phyloP scores from a whole-genome alignment of 176 grass and related monocot genomes.

The Canna indica region DNA sequence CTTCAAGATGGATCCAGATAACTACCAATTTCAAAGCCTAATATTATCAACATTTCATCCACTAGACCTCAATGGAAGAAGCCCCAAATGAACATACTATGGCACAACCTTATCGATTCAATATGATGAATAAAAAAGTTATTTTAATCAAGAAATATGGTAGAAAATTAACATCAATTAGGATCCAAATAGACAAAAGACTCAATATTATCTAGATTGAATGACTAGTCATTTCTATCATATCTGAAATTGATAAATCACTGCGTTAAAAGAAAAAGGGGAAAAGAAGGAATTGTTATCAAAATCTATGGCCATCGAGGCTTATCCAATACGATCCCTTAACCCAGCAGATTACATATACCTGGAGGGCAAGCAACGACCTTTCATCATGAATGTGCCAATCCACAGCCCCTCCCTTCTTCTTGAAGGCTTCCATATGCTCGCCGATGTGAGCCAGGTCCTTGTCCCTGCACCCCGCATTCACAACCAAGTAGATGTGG shows the following conservation, averaged over 20 bases:
- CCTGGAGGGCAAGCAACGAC: constrained; percentile 86
- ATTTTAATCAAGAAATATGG: no score
- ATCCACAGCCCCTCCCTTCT: constrained; percentile 61
- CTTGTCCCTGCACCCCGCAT: constrained; percentile 93
- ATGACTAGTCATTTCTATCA: no score
- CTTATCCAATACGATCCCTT: no score
- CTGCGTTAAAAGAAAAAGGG: not conserved
- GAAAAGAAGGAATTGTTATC: not conserved
- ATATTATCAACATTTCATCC: not conserved
- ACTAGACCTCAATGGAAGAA: not conserved
- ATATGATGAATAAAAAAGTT: not conserved
- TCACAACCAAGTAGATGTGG: constrained; percentile 91
- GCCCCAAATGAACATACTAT: not conserved
- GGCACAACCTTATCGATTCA: not conserved
- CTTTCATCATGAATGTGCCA: constrained; percentile 97
- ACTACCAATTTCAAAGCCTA: not conserved
- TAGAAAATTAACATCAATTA: no score
- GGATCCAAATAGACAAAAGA: no score
- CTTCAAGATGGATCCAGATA: not conserved
- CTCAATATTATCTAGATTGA: no score
- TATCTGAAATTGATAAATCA: not conserved
- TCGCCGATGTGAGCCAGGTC: constrained; percentile 76
- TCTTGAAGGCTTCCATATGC: constrained; percentile 75
- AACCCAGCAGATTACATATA: not conserved
- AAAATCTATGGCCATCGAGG: not conserved